Percentiles rank a stretch among this genome's conserved stretches.
Conservation (phyloP, 768 basidiomycete genomes). For the Leccinellum luteum region DNA sequence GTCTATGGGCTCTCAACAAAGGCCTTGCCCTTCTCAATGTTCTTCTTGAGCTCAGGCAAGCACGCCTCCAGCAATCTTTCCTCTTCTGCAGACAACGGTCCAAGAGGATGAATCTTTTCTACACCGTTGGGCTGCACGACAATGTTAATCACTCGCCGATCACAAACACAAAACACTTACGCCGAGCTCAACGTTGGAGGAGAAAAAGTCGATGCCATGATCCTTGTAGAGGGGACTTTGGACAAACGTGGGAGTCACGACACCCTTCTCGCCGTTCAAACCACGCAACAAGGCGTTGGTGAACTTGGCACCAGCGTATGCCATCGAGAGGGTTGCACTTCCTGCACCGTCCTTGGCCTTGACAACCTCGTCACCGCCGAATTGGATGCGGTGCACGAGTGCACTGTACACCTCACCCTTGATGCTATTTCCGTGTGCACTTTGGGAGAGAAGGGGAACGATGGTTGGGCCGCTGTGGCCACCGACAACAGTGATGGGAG, state of each 20-base stretch:
- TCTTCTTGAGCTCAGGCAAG: constrained; percentile 92
- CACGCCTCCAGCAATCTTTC: constrained; percentile 83
- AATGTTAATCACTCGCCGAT: constrained; percentile 6
- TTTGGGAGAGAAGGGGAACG: constrained; percentile 92
- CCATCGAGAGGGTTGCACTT: constrained; percentile 75
- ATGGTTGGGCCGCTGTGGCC: constrained; percentile 98
- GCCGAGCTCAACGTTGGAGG: constrained; percentile 90
- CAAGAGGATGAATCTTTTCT: constrained; percentile 87
- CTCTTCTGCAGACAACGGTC: constrained; percentile 76
- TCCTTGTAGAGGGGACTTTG: constrained; percentile 82
- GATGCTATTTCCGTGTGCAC: constrained; percentile 63
- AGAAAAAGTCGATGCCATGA: constrained; percentile 93
- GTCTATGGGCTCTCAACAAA: constrained; percentile 53
- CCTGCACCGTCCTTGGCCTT: constrained; percentile 93
- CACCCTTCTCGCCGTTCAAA: constrained; percentile 63
- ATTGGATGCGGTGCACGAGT: constrained; percentile 93
- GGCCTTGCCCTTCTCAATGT: constrained; percentile 92
- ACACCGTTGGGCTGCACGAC: constrained; percentile 71
- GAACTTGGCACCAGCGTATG: constrained; percentile 74
- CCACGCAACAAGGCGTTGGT: constrained; percentile 58
- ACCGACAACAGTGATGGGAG: constrained; percentile 83
- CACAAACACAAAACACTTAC: constrained; percentile 42
- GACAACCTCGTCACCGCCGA: constrained; percentile 97
- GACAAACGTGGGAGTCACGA: constrained; percentile 82
- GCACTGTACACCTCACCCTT: constrained; percentile 70